Base-by-base conservation (phyloP, 1,284 basidiomycete species). In the Flammula alnicola region DNA sequence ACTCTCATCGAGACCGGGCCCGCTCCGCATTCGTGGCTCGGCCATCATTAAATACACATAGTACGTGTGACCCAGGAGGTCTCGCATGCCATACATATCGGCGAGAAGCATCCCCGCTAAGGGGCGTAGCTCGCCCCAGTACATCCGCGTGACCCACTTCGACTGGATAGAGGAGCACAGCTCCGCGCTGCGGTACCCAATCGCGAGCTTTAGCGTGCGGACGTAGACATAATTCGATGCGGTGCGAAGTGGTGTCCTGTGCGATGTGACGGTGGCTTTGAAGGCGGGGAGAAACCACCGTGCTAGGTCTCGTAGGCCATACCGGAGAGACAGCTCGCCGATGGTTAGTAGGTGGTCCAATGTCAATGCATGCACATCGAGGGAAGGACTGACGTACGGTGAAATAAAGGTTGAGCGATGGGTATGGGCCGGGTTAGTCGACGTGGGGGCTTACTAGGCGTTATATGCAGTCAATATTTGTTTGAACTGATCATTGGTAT, bases 41-140 rank as follows among this genome's bases (percentile, higher is more conserved):
- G 57, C 47, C 20, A 53, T 41, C 40, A 68, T 57, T 27, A 69
- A 54, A 50, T 67, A 64, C 20, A 60, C 62, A 38, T 70, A 70
- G 51, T 61, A 67, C 2, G 65, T 65, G 45, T 68, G 66, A 33
- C 58, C 58, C 16, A 65, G 62, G 5, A 70, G 56, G 30, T 58
- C 52, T 7, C 51, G 57, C 16, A 68, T 39, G 9, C 54, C 56
- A 27, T 52, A 48, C 14, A 40, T 52, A 26, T 67, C 64, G 10
- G 63, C 65, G 39, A 65, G 51, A 26, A 60, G 44, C 27, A 70
- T 43, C 9, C 64, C 68, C 14, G 60, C 61, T 9, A 65, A 44
- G 7, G 67, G 61, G 5, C 60, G 54, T 2, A 69, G 57, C 38
- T 64, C 61, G 45, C 59, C 51, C 50, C 60, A 57, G 37, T 59